Conservation (phyloP, 2,329 filamentous ascomycete species). For the Akanthomyces lecanii region DNA sequence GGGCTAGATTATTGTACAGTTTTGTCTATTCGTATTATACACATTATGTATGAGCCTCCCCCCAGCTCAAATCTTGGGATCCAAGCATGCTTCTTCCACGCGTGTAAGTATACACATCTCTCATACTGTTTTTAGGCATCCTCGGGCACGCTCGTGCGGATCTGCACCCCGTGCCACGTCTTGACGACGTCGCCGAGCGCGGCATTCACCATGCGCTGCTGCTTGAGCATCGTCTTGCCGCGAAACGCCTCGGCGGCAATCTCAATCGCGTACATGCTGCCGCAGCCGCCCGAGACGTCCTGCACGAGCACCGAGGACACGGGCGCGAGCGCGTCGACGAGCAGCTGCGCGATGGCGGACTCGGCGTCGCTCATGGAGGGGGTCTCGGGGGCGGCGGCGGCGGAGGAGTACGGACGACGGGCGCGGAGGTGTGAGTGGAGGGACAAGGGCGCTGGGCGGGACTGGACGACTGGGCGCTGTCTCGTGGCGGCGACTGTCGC, state of each 20-base stretch:
- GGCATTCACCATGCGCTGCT: conserved; percentile 76
- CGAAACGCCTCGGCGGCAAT: conserved; percentile 68
- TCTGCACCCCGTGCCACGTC: conserved; percentile 77
- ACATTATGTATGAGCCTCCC: no score
- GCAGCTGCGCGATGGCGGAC: conserved; percentile 52
- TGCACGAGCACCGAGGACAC: conserved; percentile 56
- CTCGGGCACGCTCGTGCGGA: conserved; percentile 60
- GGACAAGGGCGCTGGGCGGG: neutral
- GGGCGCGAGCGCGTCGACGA: conserved; percentile 47
- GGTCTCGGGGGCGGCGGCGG: neutral
- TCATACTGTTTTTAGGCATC: neutral
- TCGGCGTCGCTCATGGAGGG: conserved; percentile 47
- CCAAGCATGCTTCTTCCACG: no score
- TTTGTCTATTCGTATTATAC: no score
- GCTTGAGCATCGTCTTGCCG: conserved; percentile 69
- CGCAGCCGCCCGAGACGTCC: conserved; percentile 79
- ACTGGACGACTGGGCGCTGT: neutral
- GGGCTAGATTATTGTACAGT: no score
- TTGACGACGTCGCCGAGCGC: conserved; percentile 72
- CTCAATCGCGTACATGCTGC: conserved; percentile 83
- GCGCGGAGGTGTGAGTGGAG: neutral
- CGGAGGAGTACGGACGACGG: neutral
- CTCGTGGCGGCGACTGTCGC: neutral
- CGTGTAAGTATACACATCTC: neutral
- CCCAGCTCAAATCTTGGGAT: no score